Evolutionary conservation across 2,329 filamentous ascomycete species (phyloP), one percentile per base, ranked within the genome.

Genomic region (Colletotrichum cuscutae): DNA sequence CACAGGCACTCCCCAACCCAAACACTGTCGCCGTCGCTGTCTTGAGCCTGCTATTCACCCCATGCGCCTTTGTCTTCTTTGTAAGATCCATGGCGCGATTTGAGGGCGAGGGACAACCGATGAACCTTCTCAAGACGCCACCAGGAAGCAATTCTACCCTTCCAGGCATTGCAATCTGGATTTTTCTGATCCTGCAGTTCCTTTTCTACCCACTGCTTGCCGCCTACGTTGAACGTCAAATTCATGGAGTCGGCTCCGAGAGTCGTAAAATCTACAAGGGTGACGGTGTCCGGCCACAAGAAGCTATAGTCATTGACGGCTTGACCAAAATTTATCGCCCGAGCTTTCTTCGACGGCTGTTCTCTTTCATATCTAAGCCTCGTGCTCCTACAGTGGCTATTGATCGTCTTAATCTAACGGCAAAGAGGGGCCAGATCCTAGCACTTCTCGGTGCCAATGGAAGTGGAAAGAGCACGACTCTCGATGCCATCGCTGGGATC

Each of bases 51-150:
- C 81, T 98, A 0, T 98, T 98, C 79, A 90, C 94, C 0, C 94
- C 95, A 0, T 97, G 95, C 86, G 95, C 95, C 76, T 98, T 95
- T 78, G 93, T 96, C 13, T 95, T 92, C 80, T 97, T 95, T 79
- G 87, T 91, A 67, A 90, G 93, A 24, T 89, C 92, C 74, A 89
- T 95, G 80, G 94, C 95, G 11, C 91, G 93, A 53, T 98, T 91
- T 79, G 94, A 98, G 82, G 86, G 87, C 73, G 80, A 91, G 68
- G 85, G 89, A 19, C 78, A 85, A 54, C 83, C 89, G 0, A 89
- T 92, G 0, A 89, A 94, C 74, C 83, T 98, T 3, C 77, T 89
- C 3, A 81, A 90, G 53, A 84, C 84, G 0, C 89, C 93, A 0
- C 94, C 94, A 0, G 80, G 86, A 0, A 91, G 89, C 76, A 87